Evolutionary conservation across 148 eudicot genomes (phyloP).

Genomic region (Suaeda aralocaspica): DNA sequence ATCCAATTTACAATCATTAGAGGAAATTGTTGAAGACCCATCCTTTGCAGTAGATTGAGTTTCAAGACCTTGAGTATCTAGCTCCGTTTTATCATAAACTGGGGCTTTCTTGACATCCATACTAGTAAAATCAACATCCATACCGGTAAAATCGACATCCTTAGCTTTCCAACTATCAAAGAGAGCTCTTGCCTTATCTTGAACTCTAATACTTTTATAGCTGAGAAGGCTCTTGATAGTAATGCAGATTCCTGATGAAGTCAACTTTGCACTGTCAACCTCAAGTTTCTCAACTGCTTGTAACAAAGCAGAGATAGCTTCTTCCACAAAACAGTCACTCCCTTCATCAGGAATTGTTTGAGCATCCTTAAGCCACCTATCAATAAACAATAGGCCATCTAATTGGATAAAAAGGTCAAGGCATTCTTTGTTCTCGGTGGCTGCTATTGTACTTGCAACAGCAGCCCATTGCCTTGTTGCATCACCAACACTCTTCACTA

Average conservation of each 20-base stretch:
- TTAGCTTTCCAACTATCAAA: constrained; percentile 49
- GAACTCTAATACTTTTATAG: constrained; percentile 50
- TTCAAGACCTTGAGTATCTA: constrained; percentile 24
- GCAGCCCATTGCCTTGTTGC: constrained; percentile 74
- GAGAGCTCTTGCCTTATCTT: constrained; percentile 58
- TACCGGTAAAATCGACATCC: constrained; percentile 22
- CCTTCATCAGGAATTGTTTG: constrained; percentile 39
- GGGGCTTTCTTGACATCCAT: constrained; percentile 29
- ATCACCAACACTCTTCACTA: constrained; percentile 49
- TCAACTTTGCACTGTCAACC: constrained; percentile 37
- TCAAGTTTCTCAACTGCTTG: constrained; percentile 64
- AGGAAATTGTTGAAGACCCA: constrained; percentile 16
- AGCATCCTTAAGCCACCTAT: constrained; percentile 73
- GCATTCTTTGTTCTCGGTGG: constrained; percentile 76
- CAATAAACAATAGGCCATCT: constrained; percentile 63
- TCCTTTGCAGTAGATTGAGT: constrained; percentile 30
- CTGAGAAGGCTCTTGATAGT: constrained; percentile 53
- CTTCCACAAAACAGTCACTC: constrained; percentile 53
- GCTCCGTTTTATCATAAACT: constrained; percentile 19
- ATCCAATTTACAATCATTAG: constrained; percentile 27
- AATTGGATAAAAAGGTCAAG: constrained; percentile 70
- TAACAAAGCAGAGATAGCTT: constrained; percentile 52
- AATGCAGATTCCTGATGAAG: constrained; percentile 47
- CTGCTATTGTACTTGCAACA: constrained; percentile 70
- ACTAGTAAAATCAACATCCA: constrained; percentile 28